Evolutionary conservation across 2,329 filamentous ascomycete species (phyloP).

Genomic region (Cladosporium oxysporum): DNA sequence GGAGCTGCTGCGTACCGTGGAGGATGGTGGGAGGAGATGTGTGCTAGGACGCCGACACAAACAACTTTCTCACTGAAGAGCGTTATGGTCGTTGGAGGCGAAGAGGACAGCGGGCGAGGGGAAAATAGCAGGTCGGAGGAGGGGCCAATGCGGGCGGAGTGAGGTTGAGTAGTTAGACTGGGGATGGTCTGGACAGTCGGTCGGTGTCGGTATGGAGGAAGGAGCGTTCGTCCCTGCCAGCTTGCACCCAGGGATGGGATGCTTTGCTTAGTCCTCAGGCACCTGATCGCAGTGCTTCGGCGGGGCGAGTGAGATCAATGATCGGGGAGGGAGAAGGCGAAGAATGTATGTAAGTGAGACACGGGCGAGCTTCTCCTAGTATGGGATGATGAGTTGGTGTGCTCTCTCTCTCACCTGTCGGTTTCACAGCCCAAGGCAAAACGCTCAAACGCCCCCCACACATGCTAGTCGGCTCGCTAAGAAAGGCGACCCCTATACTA

Average conservation of each 20-base stretch:
- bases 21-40: not conserved
- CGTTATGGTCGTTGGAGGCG: not conserved
- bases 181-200: not conserved
- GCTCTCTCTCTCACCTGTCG: slow-evolving; percentile 5
- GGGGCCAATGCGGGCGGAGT: slow-evolving; percentile 2
- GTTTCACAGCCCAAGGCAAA: slow-evolving; percentile 16
- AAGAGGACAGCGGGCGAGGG: not conserved
- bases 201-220: not conserved
- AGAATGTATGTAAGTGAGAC: not conserved
- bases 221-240: not conserved
- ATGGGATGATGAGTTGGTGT: not conserved
- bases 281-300: not conserved
- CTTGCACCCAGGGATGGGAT: not conserved
- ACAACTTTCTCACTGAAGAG: not conserved
- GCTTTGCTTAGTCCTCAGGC: slow-evolving; percentile 6
- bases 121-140: not conserved
- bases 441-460: slow-evolving; percentile 15
- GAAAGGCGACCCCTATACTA: not conserved
- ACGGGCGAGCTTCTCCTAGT: not conserved
- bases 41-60: not conserved
- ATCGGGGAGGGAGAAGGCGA: not conserved
- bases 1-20: slow-evolving; percentile 11
- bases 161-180: slow-evolving; percentile 1
- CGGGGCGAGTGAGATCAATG: not conserved
- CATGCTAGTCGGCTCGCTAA: slow-evolving; percentile 3